Evolutionary conservation across 768 basidiomycete species (phyloP).

Genomic region (Megacollybia marginata): DNA sequence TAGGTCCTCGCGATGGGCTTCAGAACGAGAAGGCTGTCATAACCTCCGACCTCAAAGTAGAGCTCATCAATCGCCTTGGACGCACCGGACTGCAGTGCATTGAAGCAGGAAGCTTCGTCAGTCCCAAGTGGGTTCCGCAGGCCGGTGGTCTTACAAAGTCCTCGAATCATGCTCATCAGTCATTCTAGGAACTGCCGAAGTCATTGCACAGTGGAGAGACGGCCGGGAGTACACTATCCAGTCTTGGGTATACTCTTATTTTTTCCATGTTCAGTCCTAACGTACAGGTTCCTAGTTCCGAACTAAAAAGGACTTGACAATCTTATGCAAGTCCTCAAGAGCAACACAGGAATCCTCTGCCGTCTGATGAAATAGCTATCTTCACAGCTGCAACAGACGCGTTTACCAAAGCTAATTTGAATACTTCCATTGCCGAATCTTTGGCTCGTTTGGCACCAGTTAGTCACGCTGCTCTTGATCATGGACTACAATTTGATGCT

Average conservation of each 20-base stretch:
- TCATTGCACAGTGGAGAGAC: slow-evolving; percentile 50
- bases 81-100: slow-evolving; percentile 61
- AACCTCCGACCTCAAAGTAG: slow-evolving; percentile 66
- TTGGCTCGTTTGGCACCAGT: slow-evolving; percentile 58
- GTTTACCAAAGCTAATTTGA: slow-evolving; percentile 82
- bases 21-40: slow-evolving; percentile 82
- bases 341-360: slow-evolving; percentile 32
- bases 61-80: slow-evolving; percentile 70
- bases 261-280: neutral
- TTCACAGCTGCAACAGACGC: slow-evolving; percentile 87
- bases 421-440: slow-evolving; percentile 65
- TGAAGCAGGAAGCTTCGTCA: slow-evolving; percentile 87
- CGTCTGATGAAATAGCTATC: slow-evolving; percentile 79
- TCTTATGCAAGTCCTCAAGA: slow-evolving; percentile 49
- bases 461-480: slow-evolving; percentile 47
- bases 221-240: slow-evolving; percentile 57
- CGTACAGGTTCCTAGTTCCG: slow-evolving; percentile 34
- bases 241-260: slow-evolving; percentile 37
- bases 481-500: no score
- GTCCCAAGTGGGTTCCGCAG: slow-evolving; percentile 92
- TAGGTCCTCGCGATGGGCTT: slow-evolving; percentile 85
- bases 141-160: slow-evolving; percentile 23
- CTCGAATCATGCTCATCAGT: neutral
- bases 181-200: slow-evolving; percentile 63
- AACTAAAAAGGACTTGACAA: slow-evolving; percentile 72